Conservation (phyloP, 306 rosid species). For the Fragaria nilgerrensis region DNA sequence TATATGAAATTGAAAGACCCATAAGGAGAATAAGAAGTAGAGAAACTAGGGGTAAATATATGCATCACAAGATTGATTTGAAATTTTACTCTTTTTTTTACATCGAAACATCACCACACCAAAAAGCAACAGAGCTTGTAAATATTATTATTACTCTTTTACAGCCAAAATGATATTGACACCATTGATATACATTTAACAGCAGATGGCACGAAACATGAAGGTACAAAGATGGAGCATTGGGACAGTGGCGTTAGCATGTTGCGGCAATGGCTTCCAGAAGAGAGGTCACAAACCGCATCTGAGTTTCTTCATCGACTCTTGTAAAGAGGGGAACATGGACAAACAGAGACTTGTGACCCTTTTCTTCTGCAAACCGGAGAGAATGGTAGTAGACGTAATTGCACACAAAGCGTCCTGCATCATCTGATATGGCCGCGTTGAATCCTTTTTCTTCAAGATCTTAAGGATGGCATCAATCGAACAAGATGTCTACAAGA, state of each 20-base stretch:
- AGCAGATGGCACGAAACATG: slow-evolving; percentile 23
- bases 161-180: slow-evolving; percentile 29
- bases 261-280: slow-evolving; percentile 74
- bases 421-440: slow-evolving; percentile 62
- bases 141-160: slow-evolving; percentile 12
- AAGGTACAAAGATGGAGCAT: neutral
- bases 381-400: slow-evolving; percentile 85
- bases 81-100: neutral
- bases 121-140: slow-evolving; percentile 4
- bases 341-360: slow-evolving; percentile 79
- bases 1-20: neutral
- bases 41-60: neutral
- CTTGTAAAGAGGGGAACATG: slow-evolving; percentile 79
- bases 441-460: slow-evolving; percentile 54
- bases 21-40: neutral
- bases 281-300: slow-evolving; percentile 58
- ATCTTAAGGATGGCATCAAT: slow-evolving; percentile 44
- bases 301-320: slow-evolving; percentile 72
- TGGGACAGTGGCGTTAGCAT: slow-evolving; percentile 32
- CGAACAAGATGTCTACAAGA: slow-evolving; percentile 54
- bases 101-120: neutral
- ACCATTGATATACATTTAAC: slow-evolving; percentile 32
- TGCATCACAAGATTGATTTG: neutral
- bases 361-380: slow-evolving; percentile 72
- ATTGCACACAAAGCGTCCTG: slow-evolving; percentile 89